Evolutionary conservation across 257 asterid species (phyloP), one percentile per base, ranked within the genome.

Genomic region (Eucommia ulmoides): DNA sequence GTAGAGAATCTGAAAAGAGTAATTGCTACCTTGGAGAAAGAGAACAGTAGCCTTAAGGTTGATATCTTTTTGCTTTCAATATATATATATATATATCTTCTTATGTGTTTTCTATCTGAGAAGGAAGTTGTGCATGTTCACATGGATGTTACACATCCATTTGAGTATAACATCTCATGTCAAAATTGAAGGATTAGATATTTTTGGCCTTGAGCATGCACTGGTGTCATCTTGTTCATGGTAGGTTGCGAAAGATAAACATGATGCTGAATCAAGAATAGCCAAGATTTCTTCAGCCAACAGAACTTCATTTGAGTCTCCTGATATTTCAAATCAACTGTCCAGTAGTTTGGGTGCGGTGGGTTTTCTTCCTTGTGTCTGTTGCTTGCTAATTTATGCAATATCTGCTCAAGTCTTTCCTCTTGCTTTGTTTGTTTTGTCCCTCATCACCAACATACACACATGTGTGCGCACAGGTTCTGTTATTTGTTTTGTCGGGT

Each of bases 31-130:
- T 66, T 91, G 61, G 83, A 81, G 84, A 75, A 68, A 41, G 94
- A 91, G 62, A 91, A 83, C 52, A 72, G 61, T 54, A 49, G 56
- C 24, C 69, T 86, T 53, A 86, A 83, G 96, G 96, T 91, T 61
- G 23, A 56, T 52, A 3, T 55, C 64, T 61, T 69, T 53, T 53
- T 59, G 44, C 44, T 0, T 2, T 29, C 16, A 9, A 15, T 23
- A 45, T 1, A 19, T 42, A 23, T 22, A 33, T 23, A 45, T 1
- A 19, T 42, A 23, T 22, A 33, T 29, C 12, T 29, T 22, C 19
- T n/a, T n/a, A n/a, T n/a, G n/a, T n/a, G n/a, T n/a, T n/a, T n/a
- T n/a, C n/a, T n/a, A n/a, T n/a, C n/a, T n/a, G n/a, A n/a, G n/a
- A n/a, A n/a, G n/a, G n/a, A n/a, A n/a, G n/a, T n/a, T n/a, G n/a